phyloP scores from a whole-genome alignment of 306 rosid genomes.

The Trichosanthes truncata region DNA sequence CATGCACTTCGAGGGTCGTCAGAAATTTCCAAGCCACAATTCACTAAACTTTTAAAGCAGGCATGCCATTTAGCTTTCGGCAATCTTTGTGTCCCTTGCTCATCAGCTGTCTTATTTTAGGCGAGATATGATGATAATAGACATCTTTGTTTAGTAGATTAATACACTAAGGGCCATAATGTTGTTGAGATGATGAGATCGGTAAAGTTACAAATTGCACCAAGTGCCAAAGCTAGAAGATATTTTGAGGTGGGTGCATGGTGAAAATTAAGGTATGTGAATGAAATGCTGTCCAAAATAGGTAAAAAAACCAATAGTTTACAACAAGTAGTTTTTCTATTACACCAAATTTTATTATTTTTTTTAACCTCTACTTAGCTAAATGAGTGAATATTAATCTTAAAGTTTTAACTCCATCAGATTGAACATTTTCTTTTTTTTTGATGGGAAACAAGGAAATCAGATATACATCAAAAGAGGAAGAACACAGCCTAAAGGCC shows the following conservation, averaged over 20 bases:
- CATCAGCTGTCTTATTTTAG: not conserved
- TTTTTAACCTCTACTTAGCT: not conserved
- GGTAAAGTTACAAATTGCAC: not conserved
- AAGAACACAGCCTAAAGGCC: no score
- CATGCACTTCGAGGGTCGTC: slow-evolving; percentile 14
- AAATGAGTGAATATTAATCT: not conserved
- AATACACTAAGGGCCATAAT: not conserved
- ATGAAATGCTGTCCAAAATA: no score
- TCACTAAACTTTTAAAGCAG: slow-evolving; percentile 31
- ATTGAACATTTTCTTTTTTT: no score
- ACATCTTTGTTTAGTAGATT: not conserved
- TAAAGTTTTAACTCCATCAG: not conserved
- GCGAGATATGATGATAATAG: not conserved
- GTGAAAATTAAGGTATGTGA: no score
- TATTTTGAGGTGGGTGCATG: not conserved
- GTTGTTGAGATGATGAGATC: not conserved
- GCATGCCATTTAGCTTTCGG: slow-evolving; percentile 12
- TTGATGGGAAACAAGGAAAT: no score
- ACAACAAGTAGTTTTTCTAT: not conserved
- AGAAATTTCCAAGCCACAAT: slow-evolving; percentile 24
- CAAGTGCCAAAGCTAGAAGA: not conserved
- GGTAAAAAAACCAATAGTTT: not conserved
- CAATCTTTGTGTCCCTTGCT: not conserved
- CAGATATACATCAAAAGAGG: no score
- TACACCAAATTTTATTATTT: not conserved